Percentiles rank a stretch among this genome's conserved stretches.
phyloP scores from a whole-genome alignment of 1,139 yeast genomes.

The Lizanozyma gosingica region DNA sequence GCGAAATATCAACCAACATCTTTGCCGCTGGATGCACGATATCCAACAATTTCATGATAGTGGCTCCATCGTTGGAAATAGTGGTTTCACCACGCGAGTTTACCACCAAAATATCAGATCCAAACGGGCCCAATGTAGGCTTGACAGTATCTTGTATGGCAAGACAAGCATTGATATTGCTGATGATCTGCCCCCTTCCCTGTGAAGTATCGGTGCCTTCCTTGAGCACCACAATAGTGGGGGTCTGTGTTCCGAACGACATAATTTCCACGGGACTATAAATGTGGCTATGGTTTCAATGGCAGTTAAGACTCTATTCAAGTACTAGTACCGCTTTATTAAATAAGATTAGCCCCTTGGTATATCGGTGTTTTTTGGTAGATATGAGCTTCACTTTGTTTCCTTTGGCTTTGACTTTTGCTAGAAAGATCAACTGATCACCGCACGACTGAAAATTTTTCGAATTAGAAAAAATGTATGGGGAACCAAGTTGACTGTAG shows the following conservation, averaged over 20 bases:
- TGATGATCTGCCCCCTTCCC: conserved; percentile 91
- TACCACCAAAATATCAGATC: conserved; percentile 89
- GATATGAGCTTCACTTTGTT: background rate
- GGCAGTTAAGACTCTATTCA: background rate
- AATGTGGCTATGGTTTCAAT: conserved; percentile 8
- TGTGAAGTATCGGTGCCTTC: conserved; percentile 98
- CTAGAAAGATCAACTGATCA: background rate
- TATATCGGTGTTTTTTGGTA: too few relatives aligned
- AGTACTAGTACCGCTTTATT: background rate
- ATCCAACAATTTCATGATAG: conserved; percentile 82
- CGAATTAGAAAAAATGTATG: too few relatives aligned
- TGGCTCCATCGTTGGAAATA: conserved; percentile 97
- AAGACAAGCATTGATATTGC: conserved; percentile 91
- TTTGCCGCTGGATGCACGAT: conserved; percentile 98
- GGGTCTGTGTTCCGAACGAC: conserved; percentile 90
- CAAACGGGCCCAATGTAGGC: conserved; percentile 95
- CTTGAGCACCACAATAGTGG: conserved; percentile 92
- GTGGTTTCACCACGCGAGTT: conserved; percentile 80
- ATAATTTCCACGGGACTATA: too few relatives aligned
- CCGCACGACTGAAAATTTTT: background rate
- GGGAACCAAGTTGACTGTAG: too few relatives aligned
- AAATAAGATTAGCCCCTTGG: too few relatives aligned
- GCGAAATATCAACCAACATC: conserved; percentile 86
- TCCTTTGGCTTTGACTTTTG: background rate
- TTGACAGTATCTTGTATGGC: conserved; percentile 94